These are phyloP conservation scores for Rhizoctonia solani DNA, from an alignment of 1,284 basidiomycete species.

Conservation along the genomic window DNA sequence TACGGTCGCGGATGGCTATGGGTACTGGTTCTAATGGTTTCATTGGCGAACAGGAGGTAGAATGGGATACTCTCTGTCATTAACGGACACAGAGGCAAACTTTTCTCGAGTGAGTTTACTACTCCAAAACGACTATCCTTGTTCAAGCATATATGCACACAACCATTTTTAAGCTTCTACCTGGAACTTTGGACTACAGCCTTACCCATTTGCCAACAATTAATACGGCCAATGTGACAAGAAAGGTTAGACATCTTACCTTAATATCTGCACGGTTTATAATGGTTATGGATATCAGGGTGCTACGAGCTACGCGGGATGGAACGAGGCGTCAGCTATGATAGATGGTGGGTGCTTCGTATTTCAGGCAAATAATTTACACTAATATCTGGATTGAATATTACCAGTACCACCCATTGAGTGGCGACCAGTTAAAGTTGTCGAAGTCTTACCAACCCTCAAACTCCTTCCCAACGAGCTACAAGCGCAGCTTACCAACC, in stretches of 20 bases:
- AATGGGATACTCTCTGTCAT: conserved; percentile 6
- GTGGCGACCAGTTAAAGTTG: background rate
- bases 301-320: background rate
- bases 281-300: background rate
- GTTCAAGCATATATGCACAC: background rate
- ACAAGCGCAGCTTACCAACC: background rate
- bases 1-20: background rate
- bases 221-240: background rate
- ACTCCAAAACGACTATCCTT: background rate
- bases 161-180: background rate
- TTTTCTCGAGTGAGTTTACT: background rate
- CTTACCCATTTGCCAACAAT: background rate
- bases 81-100: background rate
- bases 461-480: background rate
- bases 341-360: background rate
- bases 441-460: background rate
- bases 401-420: background rate
- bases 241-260: background rate
- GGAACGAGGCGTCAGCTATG: background rate
- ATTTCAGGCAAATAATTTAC: background rate
- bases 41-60: conserved; percentile 1
- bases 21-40: too few relatives aligned
- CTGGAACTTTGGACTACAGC: background rate
- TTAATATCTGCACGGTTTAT: background rate
- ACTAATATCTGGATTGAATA: background rate